Base-by-base conservation (phyloP, 1,139 yeast genomes). In the Yamadazyma membranifaciens region DNA sequence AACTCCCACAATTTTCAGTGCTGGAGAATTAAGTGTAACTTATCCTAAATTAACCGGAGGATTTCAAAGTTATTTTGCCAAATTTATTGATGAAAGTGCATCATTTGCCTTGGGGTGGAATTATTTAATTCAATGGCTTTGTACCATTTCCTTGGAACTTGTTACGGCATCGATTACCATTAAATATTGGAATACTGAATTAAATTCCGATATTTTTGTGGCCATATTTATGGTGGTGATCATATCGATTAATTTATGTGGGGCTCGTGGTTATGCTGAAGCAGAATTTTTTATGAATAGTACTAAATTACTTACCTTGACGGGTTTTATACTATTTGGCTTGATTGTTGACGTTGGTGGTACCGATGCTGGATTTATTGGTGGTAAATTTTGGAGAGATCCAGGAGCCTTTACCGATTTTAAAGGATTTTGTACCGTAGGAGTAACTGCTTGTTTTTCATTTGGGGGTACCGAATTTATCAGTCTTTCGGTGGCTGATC, bases 301-400 rank as follows among this genome's bases (percentile, higher is more conserved):
- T 29, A 49, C 63, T 49, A 70, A 70, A 53, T 60, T 69, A 37
- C 29, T 64, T 34, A 65, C 67, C 56, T 57, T 70, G 36, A 52
- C 59, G 15, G 76, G 75, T 0, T 69, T 68, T 43, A 59, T 69
- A 40, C 59, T 70, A 36, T 64, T 63, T 58, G 72, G 72, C 32
- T 64, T 70, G 29, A 60, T 68, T 25, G 57, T 68, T 36, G 64
- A 66, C 42, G 57, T 63, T 44, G 76, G 76, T 43, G 75, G 70
- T 36, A 67, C 69, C 30, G 59, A 62, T 11, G 45, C 49, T 14
- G 72, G 71, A 3, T 69, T 58, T 45, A 66, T 73, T 47, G 80
- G 80, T 25, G 78, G 75, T 33, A 62, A 57, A 41, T 69, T 68
- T 50, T 75, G 79, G 79, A 60, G 62, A 41, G 52, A 68, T 40